A percentile compares a stretch with the other conserved stretches of the same genome.
Conservation (phyloP, 805 yeast species). For the Alloascoidea hylecoeti region DNA sequence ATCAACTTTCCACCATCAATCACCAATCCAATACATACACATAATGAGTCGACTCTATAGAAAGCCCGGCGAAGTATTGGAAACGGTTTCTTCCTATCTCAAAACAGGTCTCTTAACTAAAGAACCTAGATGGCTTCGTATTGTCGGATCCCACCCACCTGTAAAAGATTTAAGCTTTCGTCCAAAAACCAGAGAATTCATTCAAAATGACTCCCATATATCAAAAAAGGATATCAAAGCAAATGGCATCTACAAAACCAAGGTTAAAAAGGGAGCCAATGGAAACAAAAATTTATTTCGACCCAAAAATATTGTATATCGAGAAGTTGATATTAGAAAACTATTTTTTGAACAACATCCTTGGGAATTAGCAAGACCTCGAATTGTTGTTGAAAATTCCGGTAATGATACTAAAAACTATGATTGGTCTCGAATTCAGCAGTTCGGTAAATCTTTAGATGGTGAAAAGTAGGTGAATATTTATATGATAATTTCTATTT, state of each 20-base stretch:
- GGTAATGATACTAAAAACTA: constrained; percentile 35
- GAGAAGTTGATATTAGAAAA: constrained; percentile 73
- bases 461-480: constrained; percentile 43
- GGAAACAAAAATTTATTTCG: constrained; percentile 17
- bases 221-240: constrained; percentile 12
- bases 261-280: constrained; percentile 22
- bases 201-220: constrained; percentile 14
- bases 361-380: constrained; percentile 94
- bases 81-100: constrained; percentile 67
- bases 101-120: constrained; percentile 50
- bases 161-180: constrained; percentile 29
- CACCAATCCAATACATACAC: no score
- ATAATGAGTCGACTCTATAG: no score
- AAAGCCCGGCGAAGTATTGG: constrained; percentile 61
- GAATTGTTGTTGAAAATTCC: constrained; percentile 61
- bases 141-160: constrained; percentile 78
- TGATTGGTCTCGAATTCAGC: constrained; percentile 76
- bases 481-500: constrained; percentile 4
- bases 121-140: constrained; percentile 85
- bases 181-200: constrained; percentile 5
- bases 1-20: no score
- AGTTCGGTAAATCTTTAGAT: constrained; percentile 59
- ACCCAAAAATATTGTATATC: constrained; percentile 38
- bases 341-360: constrained; percentile 90
- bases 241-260: constrained; percentile 27